A percentile compares a stretch with the other conserved stretches of the same genome.
phyloP scores from a whole-genome alignment of 805 yeast species.

The Kuraishia floccosa region DNA sequence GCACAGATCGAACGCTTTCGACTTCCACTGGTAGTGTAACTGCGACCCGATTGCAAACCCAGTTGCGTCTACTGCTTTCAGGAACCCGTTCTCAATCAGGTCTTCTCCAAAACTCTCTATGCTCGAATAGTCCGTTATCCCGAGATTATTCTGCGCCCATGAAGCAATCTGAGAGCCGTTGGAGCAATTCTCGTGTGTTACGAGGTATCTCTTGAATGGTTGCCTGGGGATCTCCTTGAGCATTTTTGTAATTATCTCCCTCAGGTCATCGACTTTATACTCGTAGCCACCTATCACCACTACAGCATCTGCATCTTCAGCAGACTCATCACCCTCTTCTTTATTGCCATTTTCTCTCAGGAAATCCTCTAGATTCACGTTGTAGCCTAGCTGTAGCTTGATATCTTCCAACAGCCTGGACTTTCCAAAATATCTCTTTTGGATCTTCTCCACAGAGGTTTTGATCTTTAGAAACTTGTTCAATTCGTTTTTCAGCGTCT shows the following conservation, averaged over 20 bases:
- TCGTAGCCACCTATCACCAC: slow-evolving; percentile 6
- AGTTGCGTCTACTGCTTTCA: slow-evolving; percentile 56
- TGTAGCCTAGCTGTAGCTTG: slow-evolving; percentile 33
- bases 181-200: slow-evolving; percentile 49
- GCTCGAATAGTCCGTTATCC: slow-evolving; percentile 31
- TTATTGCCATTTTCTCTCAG: slow-evolving; percentile 7
- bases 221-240: slow-evolving; percentile 48
- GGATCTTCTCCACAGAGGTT: slow-evolving; percentile 35
- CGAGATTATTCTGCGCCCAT: slow-evolving; percentile 42
- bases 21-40: slow-evolving; percentile 74
- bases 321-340: slow-evolving; percentile 3
- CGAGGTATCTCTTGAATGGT: no score
- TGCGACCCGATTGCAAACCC: slow-evolving; percentile 68
- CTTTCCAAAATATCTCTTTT: slow-evolving; percentile 64
- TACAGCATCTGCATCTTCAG: slow-evolving; percentile 2
- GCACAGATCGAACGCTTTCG: slow-evolving; percentile 48
- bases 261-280: no score
- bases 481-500: slow-evolving; percentile 36
- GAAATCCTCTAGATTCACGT: slow-evolving; percentile 21
- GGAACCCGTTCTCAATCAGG: slow-evolving; percentile 45
- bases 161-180: slow-evolving; percentile 50
- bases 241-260: slow-evolving; percentile 27
- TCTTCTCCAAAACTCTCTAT: slow-evolving; percentile 73
- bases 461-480: slow-evolving; percentile 38
- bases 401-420: slow-evolving; percentile 66